Percentiles rank a stretch among this genome's conserved stretches.
These are phyloP conservation scores for Hericium erinaceus DNA, from an alignment of 768 basidiomycete genomes.

Conservation along the genomic window DNA sequence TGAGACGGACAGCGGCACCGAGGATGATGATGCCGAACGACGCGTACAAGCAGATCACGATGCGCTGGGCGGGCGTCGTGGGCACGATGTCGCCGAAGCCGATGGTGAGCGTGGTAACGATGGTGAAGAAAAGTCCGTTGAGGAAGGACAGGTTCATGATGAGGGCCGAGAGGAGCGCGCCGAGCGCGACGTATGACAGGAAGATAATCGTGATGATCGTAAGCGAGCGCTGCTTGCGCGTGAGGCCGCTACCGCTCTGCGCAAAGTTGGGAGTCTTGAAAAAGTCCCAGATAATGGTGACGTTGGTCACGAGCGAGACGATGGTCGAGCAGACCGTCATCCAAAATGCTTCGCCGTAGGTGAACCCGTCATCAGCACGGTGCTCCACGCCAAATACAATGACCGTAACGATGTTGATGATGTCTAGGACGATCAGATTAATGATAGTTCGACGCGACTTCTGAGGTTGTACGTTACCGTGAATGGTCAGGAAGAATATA, in stretches of 20 bases:
- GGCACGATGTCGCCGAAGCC: slow-evolving; percentile 76
- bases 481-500: slow-evolving; percentile 55
- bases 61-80: slow-evolving; percentile 35
- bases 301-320: slow-evolving; percentile 53
- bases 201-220: slow-evolving; percentile 71
- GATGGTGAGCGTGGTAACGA: slow-evolving; percentile 57
- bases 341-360: slow-evolving; percentile 64
- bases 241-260: slow-evolving; percentile 68
- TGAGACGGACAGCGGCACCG: slow-evolving; percentile 23
- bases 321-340: slow-evolving; percentile 68
- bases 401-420: slow-evolving; percentile 56
- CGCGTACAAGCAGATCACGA: slow-evolving; percentile 52
- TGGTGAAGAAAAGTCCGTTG: slow-evolving; percentile 69
- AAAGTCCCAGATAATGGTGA: slow-evolving; percentile 59
- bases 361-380: slow-evolving; percentile 56
- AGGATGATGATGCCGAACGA: slow-evolving; percentile 54
- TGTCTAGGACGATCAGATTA: slow-evolving; percentile 32
- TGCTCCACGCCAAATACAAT: slow-evolving; percentile 55
- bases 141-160: slow-evolving; percentile 52
- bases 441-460: neutral
- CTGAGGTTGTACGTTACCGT: slow-evolving; percentile 38
- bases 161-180: slow-evolving; percentile 49
- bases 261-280: slow-evolving; percentile 51
- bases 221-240: slow-evolving; percentile 70
- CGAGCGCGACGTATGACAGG: slow-evolving; percentile 64